Base-by-base conservation (phyloP, 306 rosid species). In the Lathyrus oleraceus region DNA sequence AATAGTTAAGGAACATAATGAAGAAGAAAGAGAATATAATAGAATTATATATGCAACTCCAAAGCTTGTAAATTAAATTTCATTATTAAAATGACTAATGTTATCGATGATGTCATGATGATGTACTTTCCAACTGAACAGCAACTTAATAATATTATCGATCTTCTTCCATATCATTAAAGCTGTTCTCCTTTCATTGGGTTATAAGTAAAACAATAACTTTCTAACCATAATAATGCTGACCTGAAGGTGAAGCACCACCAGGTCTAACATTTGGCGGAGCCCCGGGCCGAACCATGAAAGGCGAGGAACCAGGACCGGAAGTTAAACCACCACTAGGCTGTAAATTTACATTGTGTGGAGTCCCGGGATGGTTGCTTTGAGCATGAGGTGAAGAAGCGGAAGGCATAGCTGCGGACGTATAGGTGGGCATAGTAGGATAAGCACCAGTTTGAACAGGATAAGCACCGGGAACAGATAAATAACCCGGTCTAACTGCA, bases 301-400 rank as follows among this genome's bases (percentile, higher is more conserved):
- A 30, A 30, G 87, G 84, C 4, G 87, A 81, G 39, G 86, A 70
- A 54, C 81, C 88, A 12, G 60, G 85, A 27, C 69, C 81, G 0
- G 82, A 80, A 73, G 82, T 74, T 53, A 87, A 81, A 68, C 77
- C 78, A 62, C 84, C 89, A 51, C 56, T 68, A 25, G 81, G 78
- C 73, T 76, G 69, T 21, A 79, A 67, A 74, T 36, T 65, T 10
- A 67, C 59, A 65, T 58, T 80, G 36, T 44, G 71, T 43, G 36
- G 72, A 56, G 25, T 42, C 38, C 72, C 72, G 3, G 79, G 73
- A 49, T 77, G 77, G 66, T 82, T 74, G 39, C 80, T 66, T 19
- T 82, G 89, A 30, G 79, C 54, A 48, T 54, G 82, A 65, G 88
- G 82, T 0, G 88, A 86, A n/a, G 89, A 84, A 45, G 84, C 81